Conservation (phyloP, 345 rosid genomes). For the Euphorbia lathyris region DNA sequence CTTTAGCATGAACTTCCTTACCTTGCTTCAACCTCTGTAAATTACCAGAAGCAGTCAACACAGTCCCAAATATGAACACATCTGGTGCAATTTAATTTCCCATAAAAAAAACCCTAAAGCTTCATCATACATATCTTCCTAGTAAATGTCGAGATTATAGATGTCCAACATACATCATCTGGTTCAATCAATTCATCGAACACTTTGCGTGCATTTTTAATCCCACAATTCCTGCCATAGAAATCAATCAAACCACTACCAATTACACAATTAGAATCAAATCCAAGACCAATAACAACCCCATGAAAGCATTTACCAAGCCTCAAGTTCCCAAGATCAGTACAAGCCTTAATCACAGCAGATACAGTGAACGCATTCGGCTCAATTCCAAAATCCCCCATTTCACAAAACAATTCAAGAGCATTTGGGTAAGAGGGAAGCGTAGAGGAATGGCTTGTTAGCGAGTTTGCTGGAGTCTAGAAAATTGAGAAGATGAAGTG, state of each 20-base stretch:
- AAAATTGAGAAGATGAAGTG: conserved; percentile 55
- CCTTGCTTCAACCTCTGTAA: conserved; percentile 68
- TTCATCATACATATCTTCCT: conserved; percentile 59
- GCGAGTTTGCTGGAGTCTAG: conserved; percentile 23
- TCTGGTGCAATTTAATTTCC: conserved; percentile 49
- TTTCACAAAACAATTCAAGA: conserved; percentile 58
- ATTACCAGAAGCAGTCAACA: conserved; percentile 80
- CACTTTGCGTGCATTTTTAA: conserved; percentile 47
- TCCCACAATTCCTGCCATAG: conserved; percentile 55
- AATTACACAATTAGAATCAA: conserved; percentile 51
- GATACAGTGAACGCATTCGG: conserved; percentile 79
- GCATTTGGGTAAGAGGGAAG: conserved; percentile 57
- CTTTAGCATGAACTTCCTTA: conserved; percentile 68
- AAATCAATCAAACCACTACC: conserved; percentile 60
- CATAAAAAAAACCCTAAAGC: conserved; percentile 52
- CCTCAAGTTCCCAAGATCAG: conserved; percentile 47
- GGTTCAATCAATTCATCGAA: conserved; percentile 76
- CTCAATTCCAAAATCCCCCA: conserved; percentile 60
- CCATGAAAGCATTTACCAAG: conserved; percentile 74
- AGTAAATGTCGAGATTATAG: conserved; percentile 58
- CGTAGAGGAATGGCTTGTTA: conserved; percentile 55
- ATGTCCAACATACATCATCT: conserved; percentile 78
- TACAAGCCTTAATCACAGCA: conserved; percentile 70
- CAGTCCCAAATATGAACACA: conserved; percentile 68
- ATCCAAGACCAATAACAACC: conserved; percentile 53